These are phyloP conservation scores for Cyberlindnera samutprakarnensis DNA, from an alignment of 805 yeast genomes.

Conservation along the genomic window DNA sequence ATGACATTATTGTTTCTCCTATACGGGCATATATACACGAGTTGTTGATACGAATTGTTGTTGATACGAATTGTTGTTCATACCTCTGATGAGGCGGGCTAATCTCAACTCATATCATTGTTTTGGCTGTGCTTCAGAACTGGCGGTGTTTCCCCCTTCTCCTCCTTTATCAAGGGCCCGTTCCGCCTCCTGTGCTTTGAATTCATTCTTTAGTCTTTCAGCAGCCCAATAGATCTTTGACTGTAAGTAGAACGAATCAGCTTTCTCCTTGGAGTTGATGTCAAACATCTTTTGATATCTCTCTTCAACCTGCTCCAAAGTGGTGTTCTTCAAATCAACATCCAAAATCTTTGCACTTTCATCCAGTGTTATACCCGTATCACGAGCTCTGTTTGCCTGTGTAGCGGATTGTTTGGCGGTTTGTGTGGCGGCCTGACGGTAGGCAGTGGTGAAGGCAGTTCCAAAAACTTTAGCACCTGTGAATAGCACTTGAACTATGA, in stretches of 20 bases:
- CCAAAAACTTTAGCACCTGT: constrained; percentile 97
- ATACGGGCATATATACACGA: no score
- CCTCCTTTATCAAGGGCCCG: constrained; percentile 17
- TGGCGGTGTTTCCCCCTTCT: constrained; percentile 5
- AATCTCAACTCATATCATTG: no score
- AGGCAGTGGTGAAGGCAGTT: constrained; percentile 93
- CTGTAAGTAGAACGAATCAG: constrained; percentile 92
- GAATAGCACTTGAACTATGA: constrained; percentile 78
- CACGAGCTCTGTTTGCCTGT: constrained; percentile 37
- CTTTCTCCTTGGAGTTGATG: constrained; percentile 86
- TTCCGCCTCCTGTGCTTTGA: constrained; percentile 46
- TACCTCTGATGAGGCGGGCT: no score
- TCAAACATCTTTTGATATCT: constrained; percentile 80
- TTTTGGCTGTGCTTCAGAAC: constrained; percentile 4
- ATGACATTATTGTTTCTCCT: no score
- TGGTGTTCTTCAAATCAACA: constrained; percentile 50
- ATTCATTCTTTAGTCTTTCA: constrained; percentile 79
- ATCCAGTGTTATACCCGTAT: constrained; percentile 73
- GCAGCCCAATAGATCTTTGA: constrained; percentile 91
- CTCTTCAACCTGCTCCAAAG: constrained; percentile 54
- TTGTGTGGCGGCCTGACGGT: constrained; percentile 92
- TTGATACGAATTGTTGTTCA: no score
- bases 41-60: no score
- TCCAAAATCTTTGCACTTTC: constrained; percentile 91
- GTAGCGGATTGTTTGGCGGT: constrained; percentile 66